These are phyloP conservation scores for Penicillium frequentans DNA, from an alignment of 2,329 filamentous ascomycete species.

Conservation along the genomic window DNA sequence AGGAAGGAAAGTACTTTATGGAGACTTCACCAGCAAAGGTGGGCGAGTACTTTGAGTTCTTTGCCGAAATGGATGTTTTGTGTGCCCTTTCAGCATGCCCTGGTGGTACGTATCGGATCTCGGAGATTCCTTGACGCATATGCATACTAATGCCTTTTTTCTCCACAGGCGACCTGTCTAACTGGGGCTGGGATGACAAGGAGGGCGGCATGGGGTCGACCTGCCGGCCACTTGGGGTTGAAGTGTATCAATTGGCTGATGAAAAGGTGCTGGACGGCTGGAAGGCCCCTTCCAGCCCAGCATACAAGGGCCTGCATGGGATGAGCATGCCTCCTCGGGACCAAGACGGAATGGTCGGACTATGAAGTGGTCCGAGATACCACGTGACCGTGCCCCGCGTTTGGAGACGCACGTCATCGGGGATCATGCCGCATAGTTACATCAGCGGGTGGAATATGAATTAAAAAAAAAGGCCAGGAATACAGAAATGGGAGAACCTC, in stretches of 20 bases:
- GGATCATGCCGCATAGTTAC: slow-evolving; percentile 14
- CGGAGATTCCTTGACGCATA: background rate
- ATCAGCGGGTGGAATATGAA: slow-evolving; percentile 13
- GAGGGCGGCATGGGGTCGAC: slow-evolving; percentile 61
- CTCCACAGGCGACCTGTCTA: slow-evolving; percentile 63
- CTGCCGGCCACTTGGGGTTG: slow-evolving; percentile 73
- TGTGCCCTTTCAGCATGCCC: slow-evolving; percentile 70
- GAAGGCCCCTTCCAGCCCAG: slow-evolving; percentile 60
- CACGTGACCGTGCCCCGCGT: slow-evolving; percentile 22
- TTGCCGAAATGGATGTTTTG: slow-evolving; percentile 75
- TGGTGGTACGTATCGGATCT: slow-evolving; percentile 50
- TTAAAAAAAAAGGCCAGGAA: background rate
- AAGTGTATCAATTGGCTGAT: slow-evolving; percentile 67
- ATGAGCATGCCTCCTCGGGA: slow-evolving; percentile 52
- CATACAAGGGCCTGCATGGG: slow-evolving; percentile 67
- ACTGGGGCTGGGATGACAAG: slow-evolving; percentile 74
- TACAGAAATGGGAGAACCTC: background rate
- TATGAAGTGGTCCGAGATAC: slow-evolving; percentile 16
- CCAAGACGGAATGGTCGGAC: slow-evolving; percentile 28
- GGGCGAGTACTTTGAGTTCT: slow-evolving; percentile 67
- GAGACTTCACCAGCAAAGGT: slow-evolving; percentile 48
- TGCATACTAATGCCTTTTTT: slow-evolving; percentile 14
- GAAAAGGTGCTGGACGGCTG: slow-evolving; percentile 58
- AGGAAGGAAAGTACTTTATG: slow-evolving; percentile 74
- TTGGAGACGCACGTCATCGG: slow-evolving; percentile 13